phyloP scores from a whole-genome alignment of 495 filamentous ascomycete genomes.

The Penicillium antarcticum region DNA sequence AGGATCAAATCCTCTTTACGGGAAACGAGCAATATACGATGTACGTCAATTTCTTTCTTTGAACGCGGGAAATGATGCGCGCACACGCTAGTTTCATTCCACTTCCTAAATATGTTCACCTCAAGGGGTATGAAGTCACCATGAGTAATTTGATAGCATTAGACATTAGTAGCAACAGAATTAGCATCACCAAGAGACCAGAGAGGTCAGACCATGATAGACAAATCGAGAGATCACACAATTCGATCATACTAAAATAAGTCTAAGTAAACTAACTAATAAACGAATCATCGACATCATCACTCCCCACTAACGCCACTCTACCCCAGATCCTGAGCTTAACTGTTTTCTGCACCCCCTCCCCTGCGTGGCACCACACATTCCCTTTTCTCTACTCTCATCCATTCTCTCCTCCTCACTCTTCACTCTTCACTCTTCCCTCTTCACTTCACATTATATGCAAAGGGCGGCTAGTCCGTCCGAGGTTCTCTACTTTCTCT shows the following conservation, averaged over 20 bases:
- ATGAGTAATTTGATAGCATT: neutral
- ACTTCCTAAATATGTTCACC: neutral
- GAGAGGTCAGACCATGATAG: too few relatives aligned
- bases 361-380: neutral
- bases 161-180: too few relatives aligned
- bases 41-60: conserved; percentile 12
- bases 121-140: neutral
- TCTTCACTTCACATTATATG: conserved; percentile 9
- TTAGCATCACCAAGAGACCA: too few relatives aligned
- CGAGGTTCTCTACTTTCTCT: conserved; percentile 12
- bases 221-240: too few relatives aligned
- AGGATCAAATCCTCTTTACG: conserved; percentile 1
- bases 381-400: neutral
- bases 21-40: conserved; percentile 30
- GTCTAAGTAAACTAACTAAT: too few relatives aligned
- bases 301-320: conserved; percentile 10
- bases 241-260: too few relatives aligned
- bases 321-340: conserved; percentile 7
- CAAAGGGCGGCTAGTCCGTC: conserved; percentile 33
- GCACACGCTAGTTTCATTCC: neutral
- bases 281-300: conserved; percentile 2
- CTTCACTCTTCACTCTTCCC: neutral
- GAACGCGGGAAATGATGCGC: too few relatives aligned
- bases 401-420: conserved; percentile 2
- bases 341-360: neutral